Conservation (phyloP, 2,329 filamentous ascomycete species). For the Trichoderma brevicompactum region DNA sequence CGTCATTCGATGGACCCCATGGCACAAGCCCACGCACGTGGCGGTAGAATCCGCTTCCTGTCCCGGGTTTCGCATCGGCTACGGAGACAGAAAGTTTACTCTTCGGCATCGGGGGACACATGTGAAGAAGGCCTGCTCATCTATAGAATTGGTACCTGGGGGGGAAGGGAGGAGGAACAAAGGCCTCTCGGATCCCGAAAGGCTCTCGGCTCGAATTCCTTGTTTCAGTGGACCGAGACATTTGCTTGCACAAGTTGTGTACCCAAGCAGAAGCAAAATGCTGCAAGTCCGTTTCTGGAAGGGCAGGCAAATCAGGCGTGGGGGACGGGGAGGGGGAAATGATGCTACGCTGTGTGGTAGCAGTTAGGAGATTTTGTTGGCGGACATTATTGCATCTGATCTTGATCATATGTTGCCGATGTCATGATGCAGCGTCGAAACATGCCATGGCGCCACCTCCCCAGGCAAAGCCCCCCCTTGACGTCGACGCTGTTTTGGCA, state of each 20-base stretch:
- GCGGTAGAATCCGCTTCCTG: not conserved
- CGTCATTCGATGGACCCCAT: slow-evolving; percentile 9
- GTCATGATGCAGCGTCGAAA: slow-evolving; percentile 4
- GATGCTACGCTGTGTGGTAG: not conserved
- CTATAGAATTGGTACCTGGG: no score
- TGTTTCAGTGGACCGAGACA: not conserved
- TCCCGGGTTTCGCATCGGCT: not conserved
- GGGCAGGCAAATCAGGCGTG: slow-evolving; percentile 2
- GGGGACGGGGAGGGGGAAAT: not conserved
- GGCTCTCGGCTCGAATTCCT: not conserved
- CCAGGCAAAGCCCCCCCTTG: not conserved
- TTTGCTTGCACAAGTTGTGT: not conserved
- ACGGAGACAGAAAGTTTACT: not conserved
- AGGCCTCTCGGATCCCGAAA: not conserved
- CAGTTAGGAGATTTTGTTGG: not conserved
- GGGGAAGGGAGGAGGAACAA: no score
- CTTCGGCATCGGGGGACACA: not conserved
- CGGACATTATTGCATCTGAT: not conserved
- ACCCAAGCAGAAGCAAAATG: not conserved
- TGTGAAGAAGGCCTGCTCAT: not conserved
- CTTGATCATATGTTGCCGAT: slow-evolving; percentile 12
- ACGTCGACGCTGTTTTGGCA: no score
- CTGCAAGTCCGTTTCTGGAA: not conserved
- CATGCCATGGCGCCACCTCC: not conserved
- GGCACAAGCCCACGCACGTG: slow-evolving; percentile 14